Evolutionary conservation across 208 protist genomes (phyloP).

Genomic region (Crithidia thermophila): DNA sequence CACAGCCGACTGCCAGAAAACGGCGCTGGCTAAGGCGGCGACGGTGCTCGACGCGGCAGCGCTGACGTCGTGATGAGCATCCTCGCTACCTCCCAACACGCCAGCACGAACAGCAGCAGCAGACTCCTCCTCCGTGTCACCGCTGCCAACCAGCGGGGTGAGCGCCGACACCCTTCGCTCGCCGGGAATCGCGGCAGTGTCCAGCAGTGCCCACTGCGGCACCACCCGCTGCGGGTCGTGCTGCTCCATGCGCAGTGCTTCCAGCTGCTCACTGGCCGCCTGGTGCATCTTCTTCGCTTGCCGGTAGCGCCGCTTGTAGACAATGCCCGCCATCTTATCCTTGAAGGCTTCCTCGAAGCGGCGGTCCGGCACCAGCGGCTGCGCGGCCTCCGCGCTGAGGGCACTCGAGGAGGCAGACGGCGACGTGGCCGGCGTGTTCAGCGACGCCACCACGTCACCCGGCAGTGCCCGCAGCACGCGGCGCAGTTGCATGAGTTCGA

Average conservation of each 20-base stretch:
- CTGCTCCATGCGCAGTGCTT: conserved; percentile 46
- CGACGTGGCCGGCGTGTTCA: conserved; percentile 1
- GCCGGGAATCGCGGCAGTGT: too few relatives aligned
- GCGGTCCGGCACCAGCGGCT: conserved; percentile 62
- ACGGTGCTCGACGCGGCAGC: background rate
- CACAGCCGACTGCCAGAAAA: conserved; percentile 23
- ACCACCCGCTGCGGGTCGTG: conserved; percentile 31
- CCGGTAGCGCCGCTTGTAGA: conserved; percentile 38
- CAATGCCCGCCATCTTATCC: conserved; percentile 75
- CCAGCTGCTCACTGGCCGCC: conserved; percentile 33
- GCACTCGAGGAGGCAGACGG: too few relatives aligned
- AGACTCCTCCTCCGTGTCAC: too few relatives aligned
- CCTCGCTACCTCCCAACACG: background rate
- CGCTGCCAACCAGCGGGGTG: too few relatives aligned
- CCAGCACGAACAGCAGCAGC: background rate
- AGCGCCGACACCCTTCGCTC: too few relatives aligned
- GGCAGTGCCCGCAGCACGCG: conserved; percentile 53
- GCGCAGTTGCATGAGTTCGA: conserved; percentile 57
- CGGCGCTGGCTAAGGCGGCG: conserved; percentile 5
- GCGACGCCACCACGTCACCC: conserved; percentile 16
- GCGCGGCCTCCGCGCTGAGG: conserved; percentile 1
- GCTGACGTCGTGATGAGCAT: background rate
- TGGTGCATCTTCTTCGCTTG: conserved; percentile 33
- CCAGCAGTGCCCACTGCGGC: background rate
- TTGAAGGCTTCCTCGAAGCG: conserved; percentile 75